Evolutionary conservation across 2,329 filamentous ascomycete genomes (phyloP).

Genomic region (Botryotinia globosa): DNA sequence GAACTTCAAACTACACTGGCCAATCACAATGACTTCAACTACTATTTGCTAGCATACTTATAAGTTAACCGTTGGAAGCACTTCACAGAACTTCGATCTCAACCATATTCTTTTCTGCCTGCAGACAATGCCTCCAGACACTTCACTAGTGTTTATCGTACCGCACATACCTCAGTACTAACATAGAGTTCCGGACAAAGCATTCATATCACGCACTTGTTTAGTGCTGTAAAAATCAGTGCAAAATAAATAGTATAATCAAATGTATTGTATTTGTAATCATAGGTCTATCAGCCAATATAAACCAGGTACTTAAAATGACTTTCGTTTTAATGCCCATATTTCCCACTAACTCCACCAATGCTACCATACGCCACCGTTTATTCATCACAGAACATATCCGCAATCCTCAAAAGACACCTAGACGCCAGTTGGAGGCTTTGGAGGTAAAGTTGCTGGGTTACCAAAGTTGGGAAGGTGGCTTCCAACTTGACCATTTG

Average conservation of each 20-base stretch:
- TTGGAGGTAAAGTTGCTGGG: constrained; percentile 52
- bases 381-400: constrained; percentile 33
- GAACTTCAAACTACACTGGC: not conserved
- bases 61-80: not conserved
- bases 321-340: constrained; percentile 33
- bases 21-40: not conserved
- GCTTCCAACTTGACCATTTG: constrained; percentile 41
- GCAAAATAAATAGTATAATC: constrained; percentile 1
- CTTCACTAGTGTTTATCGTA: not conserved
- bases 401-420: constrained; percentile 23
- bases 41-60: not conserved
- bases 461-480: constrained; percentile 57
- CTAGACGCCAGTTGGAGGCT: constrained; percentile 48
- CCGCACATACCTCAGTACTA: not conserved
- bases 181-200: not conserved
- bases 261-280: constrained; percentile 29
- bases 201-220: not conserved
- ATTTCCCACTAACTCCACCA: constrained; percentile 38
- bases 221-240: not conserved
- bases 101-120: not conserved
- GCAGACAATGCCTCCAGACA: not conserved
- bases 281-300: constrained; percentile 36
- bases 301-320: constrained; percentile 34
- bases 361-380: constrained; percentile 40
- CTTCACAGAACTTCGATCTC: not conserved